These are phyloP conservation scores for Pichia phayaonensis DNA, from an alignment of 805 yeast species.

Conservation along the genomic window DNA sequence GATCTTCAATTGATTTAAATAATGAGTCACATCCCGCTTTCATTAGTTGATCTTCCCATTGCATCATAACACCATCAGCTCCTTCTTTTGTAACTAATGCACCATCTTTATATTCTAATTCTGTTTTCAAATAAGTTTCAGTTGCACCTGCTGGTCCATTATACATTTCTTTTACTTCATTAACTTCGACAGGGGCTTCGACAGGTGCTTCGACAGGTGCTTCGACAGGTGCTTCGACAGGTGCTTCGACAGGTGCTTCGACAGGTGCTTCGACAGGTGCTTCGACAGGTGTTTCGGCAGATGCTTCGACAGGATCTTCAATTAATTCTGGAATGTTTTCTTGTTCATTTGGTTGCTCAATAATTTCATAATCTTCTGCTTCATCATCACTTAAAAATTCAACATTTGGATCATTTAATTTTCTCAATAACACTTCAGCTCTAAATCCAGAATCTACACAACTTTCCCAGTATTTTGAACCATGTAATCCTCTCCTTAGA, in stretches of 20 bases:
- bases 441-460: constrained; percentile 84
- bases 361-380: constrained; percentile 13
- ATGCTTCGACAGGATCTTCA: neutral
- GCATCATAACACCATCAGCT: constrained; percentile 95
- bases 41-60: constrained; percentile 88
- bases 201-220: neutral
- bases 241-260: neutral
- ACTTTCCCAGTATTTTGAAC: constrained; percentile 34
- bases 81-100: constrained; percentile 66
- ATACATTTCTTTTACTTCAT: constrained; percentile 12
- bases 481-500: constrained; percentile 39
- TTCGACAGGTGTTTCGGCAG: neutral
- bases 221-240: neutral
- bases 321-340: constrained; percentile 15
- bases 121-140: constrained; percentile 52
- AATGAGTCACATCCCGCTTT: constrained; percentile 67
- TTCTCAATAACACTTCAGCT: constrained; percentile 75
- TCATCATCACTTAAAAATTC: constrained; percentile 45
- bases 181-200: neutral
- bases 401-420: constrained; percentile 53
- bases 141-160: constrained; percentile 61
- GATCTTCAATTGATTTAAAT: constrained; percentile 37
- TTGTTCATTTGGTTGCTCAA: constrained; percentile 4
- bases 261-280: constrained; percentile 1
- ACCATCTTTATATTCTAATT: constrained; percentile 58